phyloP scores from a whole-genome alignment of 1,139 yeast genomes.

The Wickerhamomyces sp. region DNA sequence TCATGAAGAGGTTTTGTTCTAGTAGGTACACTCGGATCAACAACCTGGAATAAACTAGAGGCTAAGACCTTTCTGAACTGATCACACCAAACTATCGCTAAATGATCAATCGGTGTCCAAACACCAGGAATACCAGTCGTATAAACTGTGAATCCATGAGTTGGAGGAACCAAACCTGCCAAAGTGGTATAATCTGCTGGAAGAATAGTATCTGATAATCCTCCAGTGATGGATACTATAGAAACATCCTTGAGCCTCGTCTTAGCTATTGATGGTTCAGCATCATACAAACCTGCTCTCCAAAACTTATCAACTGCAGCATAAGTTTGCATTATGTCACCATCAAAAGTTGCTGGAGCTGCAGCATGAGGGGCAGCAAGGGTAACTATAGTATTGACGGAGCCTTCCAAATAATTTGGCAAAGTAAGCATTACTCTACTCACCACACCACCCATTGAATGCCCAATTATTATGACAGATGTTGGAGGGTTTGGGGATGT shows the following conservation, averaged over 20 bases:
- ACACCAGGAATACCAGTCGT: slow-evolving; percentile 86
- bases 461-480: slow-evolving; percentile 81
- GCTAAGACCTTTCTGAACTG: slow-evolving; percentile 71
- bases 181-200: slow-evolving; percentile 90
- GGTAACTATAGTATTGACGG: slow-evolving; percentile 82
- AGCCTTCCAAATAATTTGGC: slow-evolving; percentile 65
- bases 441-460: slow-evolving; percentile 97
- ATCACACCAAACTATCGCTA: slow-evolving; percentile 96
- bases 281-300: slow-evolving; percentile 51
- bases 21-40: slow-evolving; percentile 40
- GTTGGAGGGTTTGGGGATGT: slow-evolving; percentile 38
- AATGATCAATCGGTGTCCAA: slow-evolving; percentile 94
- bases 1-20: slow-evolving; percentile 46
- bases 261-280: slow-evolving; percentile 32
- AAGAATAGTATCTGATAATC: slow-evolving; percentile 71
- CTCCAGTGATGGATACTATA: slow-evolving; percentile 85
- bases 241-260: slow-evolving; percentile 46
- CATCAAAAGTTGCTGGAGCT: slow-evolving; percentile 94
- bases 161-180: slow-evolving; percentile 64
- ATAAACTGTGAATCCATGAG: slow-evolving; percentile 79
- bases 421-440: slow-evolving; percentile 76
- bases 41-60: slow-evolving; percentile 52
- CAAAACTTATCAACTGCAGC: slow-evolving; percentile 76
- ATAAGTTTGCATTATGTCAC: slow-evolving; percentile 74
- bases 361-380: slow-evolving; percentile 91